Evolutionary conservation across 495 filamentous ascomycete genomes (phyloP), one percentile per base, ranked within the genome.

Genomic region (Saxophila tyrrhenica): DNA sequence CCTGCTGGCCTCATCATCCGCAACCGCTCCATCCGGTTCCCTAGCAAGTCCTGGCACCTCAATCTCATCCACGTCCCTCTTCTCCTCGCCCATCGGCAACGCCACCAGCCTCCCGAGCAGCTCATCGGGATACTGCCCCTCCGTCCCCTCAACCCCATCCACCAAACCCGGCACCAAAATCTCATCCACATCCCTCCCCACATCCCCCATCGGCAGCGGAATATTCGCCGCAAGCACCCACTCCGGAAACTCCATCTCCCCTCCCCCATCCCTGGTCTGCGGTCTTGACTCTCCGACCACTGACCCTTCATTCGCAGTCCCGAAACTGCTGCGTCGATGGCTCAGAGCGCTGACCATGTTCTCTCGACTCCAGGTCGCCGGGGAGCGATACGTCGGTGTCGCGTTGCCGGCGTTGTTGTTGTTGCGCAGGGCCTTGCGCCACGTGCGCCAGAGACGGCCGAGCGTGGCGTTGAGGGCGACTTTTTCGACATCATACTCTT

Each of bases 401-500:
- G 15, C 16, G 2, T 52, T 16, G 16, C 51, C 38, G 3, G 48
- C 29, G 20, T 25, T 52, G 25, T 43, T 52, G n/a, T n/a, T 35
- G 29, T 35, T 35, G 15, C 59, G 56, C 48, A 60, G 32, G 17
- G 51, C 22, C 70, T 94, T 94, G 65, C 90, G 86, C 94, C 94
- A 99, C 25, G 87, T 85, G 61, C 94, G 80, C 94, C 94, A 99
- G 25, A 97, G 69, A 32, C 91, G 75, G 15, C 94, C 90, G 2
- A 99, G 70, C 13, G 87, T 90, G 41, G 86, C 75, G 64, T 92
- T 87, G 52, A 97, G 72, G 3, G 91, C 92, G 55, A 97, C 73
- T 54, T 92, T 90, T 66, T 97, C 91, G 73, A 95, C 86, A 64
- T 99, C 94, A 23, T 80, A 69, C 63, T 97, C 91, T 63, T 94